A percentile compares a stretch with the other conserved stretches of the same genome.
These are phyloP conservation scores for Ambrosia artemisiifolia DNA, from an alignment of 129 eudicot genomes.

Conservation along the genomic window DNA sequence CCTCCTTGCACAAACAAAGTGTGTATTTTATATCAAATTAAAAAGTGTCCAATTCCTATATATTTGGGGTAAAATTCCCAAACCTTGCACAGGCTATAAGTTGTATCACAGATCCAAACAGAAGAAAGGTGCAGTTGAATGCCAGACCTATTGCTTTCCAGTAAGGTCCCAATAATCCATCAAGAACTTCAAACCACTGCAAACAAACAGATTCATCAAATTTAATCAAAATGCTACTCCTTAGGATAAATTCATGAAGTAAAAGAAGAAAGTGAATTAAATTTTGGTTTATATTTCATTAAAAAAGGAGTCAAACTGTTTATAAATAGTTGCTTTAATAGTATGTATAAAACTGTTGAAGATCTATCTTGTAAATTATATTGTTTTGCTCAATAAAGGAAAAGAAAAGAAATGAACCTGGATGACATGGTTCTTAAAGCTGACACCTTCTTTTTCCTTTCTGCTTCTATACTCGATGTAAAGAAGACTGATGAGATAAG, in stretches of 20 bases:
- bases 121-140: slow-evolving; percentile 84
- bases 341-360: too few species aligned
- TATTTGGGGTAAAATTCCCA: slow-evolving; percentile 12
- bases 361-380: too few species aligned
- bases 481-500: slow-evolving; percentile 80
- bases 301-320: not conserved
- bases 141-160: slow-evolving; percentile 78
- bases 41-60: not conserved
- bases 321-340: not conserved
- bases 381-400: too few species aligned
- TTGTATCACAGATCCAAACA: slow-evolving; percentile 84
- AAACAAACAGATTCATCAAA: too few species aligned
- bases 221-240: too few species aligned
- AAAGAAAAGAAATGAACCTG: slow-evolving; percentile 46
- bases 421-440: slow-evolving; percentile 73
- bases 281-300: not conserved
- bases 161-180: slow-evolving; percentile 74
- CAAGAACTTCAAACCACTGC: slow-evolving; percentile 93
- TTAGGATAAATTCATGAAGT: too few species aligned
- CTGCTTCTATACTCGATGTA: slow-evolving; percentile 71
- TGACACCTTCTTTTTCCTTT: slow-evolving; percentile 65
- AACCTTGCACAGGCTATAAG: slow-evolving; percentile 94
- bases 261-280: too few species aligned
- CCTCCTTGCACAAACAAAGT: too few species aligned
- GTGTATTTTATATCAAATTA: too few species aligned